phyloP scores from a whole-genome alignment of 768 basidiomycete species.

The Naganishia randhawae region DNA sequence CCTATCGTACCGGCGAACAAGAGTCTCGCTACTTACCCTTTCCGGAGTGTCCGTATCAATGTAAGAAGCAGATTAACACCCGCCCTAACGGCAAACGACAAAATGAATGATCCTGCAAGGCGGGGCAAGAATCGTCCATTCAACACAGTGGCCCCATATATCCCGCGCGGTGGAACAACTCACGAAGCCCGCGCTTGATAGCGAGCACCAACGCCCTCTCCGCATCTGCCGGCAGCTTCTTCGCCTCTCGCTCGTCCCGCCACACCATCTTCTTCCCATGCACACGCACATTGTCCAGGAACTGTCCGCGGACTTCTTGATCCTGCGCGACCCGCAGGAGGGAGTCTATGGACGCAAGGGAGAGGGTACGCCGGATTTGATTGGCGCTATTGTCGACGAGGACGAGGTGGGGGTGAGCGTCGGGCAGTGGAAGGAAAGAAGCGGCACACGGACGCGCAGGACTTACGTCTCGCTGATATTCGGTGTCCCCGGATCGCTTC shows the following conservation, averaged over 20 bases:
- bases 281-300: conserved; percentile 38
- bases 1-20: not conserved
- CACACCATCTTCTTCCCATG: conserved; percentile 45
- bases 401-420: not conserved
- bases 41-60: conserved; percentile 65
- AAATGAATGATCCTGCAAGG: conserved; percentile 65
- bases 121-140: not conserved
- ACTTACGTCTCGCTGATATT: conserved; percentile 50
- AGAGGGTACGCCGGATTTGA: conserved; percentile 49
- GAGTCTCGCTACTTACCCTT: conserved; percentile 58
- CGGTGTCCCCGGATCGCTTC: conserved; percentile 56
- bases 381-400: conserved; percentile 42
- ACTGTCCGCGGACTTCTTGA: conserved; percentile 33
- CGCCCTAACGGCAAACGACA: conserved; percentile 78
- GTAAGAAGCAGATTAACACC: conserved; percentile 76
- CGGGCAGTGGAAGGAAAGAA: not conserved
- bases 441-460: not conserved
- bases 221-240: conserved; percentile 41
- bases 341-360: conserved; percentile 46
- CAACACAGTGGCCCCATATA: conserved; percentile 1
- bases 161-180: not conserved
- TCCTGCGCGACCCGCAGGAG: conserved; percentile 34
- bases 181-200: conserved; percentile 39
- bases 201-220: conserved; percentile 48
- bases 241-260: conserved; percentile 42